phyloP scores from a whole-genome alignment of 2,329 filamentous ascomycete genomes.

The Calycina marina region DNA sequence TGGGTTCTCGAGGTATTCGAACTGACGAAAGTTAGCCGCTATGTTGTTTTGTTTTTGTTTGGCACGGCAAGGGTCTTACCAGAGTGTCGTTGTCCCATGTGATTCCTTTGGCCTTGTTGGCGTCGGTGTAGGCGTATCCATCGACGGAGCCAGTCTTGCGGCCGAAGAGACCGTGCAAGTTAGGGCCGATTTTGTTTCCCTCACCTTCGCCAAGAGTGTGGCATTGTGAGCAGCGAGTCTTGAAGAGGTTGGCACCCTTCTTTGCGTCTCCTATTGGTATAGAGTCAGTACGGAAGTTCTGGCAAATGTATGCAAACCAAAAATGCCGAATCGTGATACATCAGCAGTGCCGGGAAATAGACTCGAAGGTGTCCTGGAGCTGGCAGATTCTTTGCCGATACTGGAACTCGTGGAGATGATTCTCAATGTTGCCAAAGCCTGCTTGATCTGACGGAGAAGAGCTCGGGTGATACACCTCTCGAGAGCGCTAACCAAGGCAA shows the following conservation, averaged over 20 bases:
- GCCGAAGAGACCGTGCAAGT: constrained; percentile 93
- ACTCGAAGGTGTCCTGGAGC: too few species aligned
- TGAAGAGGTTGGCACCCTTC: constrained; percentile 98
- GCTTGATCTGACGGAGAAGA: too few species aligned
- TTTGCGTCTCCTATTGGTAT: constrained; percentile 59
- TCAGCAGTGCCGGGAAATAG: too few species aligned
- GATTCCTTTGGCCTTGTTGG: constrained; percentile 96
- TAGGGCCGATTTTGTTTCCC: constrained; percentile 96
- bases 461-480: too few species aligned
- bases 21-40: constrained; percentile 33
- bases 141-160: constrained; percentile 85
- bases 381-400: too few species aligned
- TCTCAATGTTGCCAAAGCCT: too few species aligned
- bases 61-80: constrained; percentile 33
- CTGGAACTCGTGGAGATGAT: too few species aligned
- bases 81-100: constrained; percentile 77
- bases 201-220: constrained; percentile 85
- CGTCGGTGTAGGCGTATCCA: constrained; percentile 95
- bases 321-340: too few species aligned
- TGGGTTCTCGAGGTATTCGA: constrained; percentile 98
- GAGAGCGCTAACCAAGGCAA: too few species aligned
- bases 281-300: too few species aligned
- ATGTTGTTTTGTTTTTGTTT: neutral
- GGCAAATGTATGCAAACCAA: too few species aligned
- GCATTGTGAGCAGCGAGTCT: constrained; percentile 97